phyloP scores from a whole-genome alignment of 2,329 filamentous ascomycete genomes.

The Cryphonectria radicalis region DNA sequence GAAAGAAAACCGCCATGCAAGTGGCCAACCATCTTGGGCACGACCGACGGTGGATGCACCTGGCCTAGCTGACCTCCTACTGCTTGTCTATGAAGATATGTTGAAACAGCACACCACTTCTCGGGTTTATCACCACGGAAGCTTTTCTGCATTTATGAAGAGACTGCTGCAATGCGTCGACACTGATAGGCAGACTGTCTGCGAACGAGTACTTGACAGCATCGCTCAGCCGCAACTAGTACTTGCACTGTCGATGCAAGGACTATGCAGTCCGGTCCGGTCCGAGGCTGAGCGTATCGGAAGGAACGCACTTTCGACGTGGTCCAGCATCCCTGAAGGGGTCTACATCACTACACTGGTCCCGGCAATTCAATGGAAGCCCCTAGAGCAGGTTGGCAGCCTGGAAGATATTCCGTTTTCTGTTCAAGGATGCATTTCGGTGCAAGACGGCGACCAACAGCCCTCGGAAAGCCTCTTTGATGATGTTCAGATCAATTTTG shows the following conservation, averaged over 20 bases:
- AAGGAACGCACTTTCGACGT: slow-evolving; percentile 40
- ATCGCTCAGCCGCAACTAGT: slow-evolving; percentile 42
- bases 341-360: slow-evolving; percentile 45
- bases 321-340: slow-evolving; percentile 43
- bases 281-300: slow-evolving; percentile 28
- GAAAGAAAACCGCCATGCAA: slow-evolving; percentile 34
- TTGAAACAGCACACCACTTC: slow-evolving; percentile 39
- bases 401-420: slow-evolving; percentile 28
- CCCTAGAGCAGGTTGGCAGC: slow-evolving; percentile 34
- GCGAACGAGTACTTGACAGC: slow-evolving; percentile 36
- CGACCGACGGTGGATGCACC: slow-evolving; percentile 40
- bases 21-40: slow-evolving; percentile 24
- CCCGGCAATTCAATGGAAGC: slow-evolving; percentile 37
- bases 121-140: slow-evolving; percentile 43
- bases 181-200: slow-evolving; percentile 42
- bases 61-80: slow-evolving; percentile 45
- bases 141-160: slow-evolving; percentile 46
- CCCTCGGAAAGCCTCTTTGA: slow-evolving; percentile 44
- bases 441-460: background rate
- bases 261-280: slow-evolving; percentile 40
- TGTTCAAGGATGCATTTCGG: slow-evolving; percentile 29
- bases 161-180: slow-evolving; percentile 40
- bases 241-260: slow-evolving; percentile 43
- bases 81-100: slow-evolving; percentile 50
- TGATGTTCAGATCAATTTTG: slow-evolving; percentile 48